Conservation (phyloP, 768 basidiomycete species). For the Clitopilus passeckerianus region DNA sequence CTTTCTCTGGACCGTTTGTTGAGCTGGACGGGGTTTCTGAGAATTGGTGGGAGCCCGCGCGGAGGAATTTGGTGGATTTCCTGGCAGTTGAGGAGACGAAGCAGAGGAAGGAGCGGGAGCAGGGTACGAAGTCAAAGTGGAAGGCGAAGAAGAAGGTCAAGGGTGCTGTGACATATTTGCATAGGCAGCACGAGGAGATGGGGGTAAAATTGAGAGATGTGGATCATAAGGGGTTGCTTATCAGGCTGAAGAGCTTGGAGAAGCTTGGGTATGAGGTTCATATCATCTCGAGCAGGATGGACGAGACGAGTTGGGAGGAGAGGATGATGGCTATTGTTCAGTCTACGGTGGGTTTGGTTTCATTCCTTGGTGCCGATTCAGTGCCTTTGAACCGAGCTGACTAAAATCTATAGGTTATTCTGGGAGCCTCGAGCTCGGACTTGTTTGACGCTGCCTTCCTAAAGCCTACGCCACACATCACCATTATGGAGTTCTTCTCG, state of each 20-base stretch:
- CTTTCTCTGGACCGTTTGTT: conserved; percentile 24
- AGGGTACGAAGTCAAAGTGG: conserved; percentile 12
- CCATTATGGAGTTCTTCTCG: conserved; percentile 77
- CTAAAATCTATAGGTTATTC: conserved; percentile 38
- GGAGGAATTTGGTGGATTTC: conserved; percentile 36
- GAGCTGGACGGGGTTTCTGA: conserved; percentile 34
- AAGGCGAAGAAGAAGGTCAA: conserved; percentile 17
- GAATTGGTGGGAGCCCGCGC: conserved; percentile 69
- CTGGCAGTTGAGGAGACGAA: conserved; percentile 27
- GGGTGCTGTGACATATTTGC: conserved; percentile 62
- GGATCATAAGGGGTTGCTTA: conserved; percentile 59
- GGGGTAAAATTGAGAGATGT: conserved; percentile 46
- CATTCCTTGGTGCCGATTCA: neutral
- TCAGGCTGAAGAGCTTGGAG: conserved; percentile 48
- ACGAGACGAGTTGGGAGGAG: conserved; percentile 51
- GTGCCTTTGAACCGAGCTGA: conserved; percentile 4
- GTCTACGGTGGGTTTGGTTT: conserved; percentile 51
- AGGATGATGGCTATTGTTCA: conserved; percentile 61
- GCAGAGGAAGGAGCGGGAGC: conserved; percentile 24
- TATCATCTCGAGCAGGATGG: conserved; percentile 43
- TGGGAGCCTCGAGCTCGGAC: conserved; percentile 56
- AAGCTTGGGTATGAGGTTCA: conserved; percentile 51
- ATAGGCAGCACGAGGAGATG: conserved; percentile 48
- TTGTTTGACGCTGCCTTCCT: conserved; percentile 71
- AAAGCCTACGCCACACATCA: conserved; percentile 51